phyloP scores from a whole-genome alignment of 257 asterid species.

The Solanum megistacrolobum region DNA sequence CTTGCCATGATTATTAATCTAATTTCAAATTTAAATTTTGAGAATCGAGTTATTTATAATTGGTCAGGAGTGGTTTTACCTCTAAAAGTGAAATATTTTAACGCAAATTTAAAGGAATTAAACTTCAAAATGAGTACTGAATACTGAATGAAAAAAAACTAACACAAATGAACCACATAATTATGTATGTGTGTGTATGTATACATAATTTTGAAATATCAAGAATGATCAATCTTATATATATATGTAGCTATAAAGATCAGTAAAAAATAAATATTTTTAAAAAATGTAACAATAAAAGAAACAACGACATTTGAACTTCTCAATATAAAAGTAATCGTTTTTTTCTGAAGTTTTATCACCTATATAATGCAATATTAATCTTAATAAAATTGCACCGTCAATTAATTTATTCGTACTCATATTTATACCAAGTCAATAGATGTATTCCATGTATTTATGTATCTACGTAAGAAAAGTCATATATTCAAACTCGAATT shows the following conservation, averaged over 20 bases:
- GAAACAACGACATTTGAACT: neutral
- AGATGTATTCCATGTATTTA: neutral
- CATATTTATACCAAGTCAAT: neutral
- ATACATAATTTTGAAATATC: no score
- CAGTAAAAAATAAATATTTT: no score
- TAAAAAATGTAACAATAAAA: neutral
- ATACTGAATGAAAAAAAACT: neutral
- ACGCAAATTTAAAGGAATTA: fast-evolving
- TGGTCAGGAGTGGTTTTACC: fast-evolving
- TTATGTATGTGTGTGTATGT: no score
- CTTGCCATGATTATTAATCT: neutral
- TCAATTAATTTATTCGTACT: neutral
- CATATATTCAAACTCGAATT: neutral
- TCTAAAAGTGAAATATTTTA: fast-evolving
- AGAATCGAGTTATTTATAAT: fast-evolving
- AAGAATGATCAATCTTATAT: neutral
- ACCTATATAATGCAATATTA: neutral
- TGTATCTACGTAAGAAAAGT: neutral
- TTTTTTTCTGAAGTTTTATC: neutral
- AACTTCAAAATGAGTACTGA: fast-evolving
- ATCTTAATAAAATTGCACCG: neutral
- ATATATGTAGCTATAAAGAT: neutral
- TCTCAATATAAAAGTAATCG: neutral
- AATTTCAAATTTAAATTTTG: neutral
- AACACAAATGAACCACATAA: neutral